Percentiles rank a stretch among this genome's conserved stretches.
Conservation (phyloP, 2,329 filamentous ascomycete species). For the Apiospora pterosperma region DNA sequence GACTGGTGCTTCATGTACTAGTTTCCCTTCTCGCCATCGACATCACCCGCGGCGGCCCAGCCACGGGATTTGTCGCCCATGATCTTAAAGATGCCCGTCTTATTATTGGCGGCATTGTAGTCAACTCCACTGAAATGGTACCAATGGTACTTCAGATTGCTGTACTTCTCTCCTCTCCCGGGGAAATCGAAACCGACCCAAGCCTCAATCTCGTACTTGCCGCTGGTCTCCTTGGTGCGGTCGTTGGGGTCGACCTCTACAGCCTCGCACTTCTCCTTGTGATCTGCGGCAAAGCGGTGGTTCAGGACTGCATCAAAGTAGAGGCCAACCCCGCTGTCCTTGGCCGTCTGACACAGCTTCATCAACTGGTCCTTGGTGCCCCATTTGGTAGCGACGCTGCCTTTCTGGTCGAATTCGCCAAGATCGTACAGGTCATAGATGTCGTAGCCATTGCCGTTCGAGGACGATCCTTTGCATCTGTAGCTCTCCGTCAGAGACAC, state of each 20-base stretch:
- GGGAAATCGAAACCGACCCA: constrained; percentile 67
- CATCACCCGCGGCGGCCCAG: constrained; percentile 49
- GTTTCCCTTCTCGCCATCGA: constrained; percentile 59
- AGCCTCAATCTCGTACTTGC: constrained; percentile 59
- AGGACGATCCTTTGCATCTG: constrained; percentile 56
- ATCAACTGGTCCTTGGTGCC: constrained; percentile 59
- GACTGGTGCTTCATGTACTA: neutral
- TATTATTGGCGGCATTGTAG: constrained; percentile 52
- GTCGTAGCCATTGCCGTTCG: constrained; percentile 65
- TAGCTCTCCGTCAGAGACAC: neutral
- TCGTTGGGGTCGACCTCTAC: constrained; percentile 54
- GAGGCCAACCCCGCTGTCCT: constrained; percentile 50
- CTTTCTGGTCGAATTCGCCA: constrained; percentile 72
- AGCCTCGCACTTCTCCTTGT: constrained; percentile 53
- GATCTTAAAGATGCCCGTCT: constrained; percentile 63
- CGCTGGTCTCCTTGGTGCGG: constrained; percentile 44
- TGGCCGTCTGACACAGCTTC: constrained; percentile 47
- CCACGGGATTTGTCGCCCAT: constrained; percentile 66
- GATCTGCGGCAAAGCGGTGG: constrained; percentile 67
- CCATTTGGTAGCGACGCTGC: constrained; percentile 62
- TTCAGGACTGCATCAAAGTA: constrained; percentile 71
- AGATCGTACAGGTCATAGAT: constrained; percentile 68
- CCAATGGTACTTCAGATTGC: constrained; percentile 60
- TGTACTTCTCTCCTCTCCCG: constrained; percentile 57
- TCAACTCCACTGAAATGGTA: constrained; percentile 67